Evolutionary conservation across 2,329 filamentous ascomycete genomes (phyloP), one percentile per base, ranked within the genome.

Genomic region (Diaporthe caulivora): DNA sequence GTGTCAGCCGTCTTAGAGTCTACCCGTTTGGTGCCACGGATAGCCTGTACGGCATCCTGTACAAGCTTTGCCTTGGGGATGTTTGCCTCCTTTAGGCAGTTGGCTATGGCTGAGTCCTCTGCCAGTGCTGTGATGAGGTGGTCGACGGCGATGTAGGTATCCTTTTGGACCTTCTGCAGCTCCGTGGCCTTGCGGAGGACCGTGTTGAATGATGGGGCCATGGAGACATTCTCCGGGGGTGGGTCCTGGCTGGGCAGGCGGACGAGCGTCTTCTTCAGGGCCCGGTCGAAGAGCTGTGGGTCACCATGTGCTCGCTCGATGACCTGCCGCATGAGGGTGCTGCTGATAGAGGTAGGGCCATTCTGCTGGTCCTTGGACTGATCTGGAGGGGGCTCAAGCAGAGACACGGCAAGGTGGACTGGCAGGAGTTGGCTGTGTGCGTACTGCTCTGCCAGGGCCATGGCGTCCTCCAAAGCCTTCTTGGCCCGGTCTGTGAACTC

Each of bases 1-100:
- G 93, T 92, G 84, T 99, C 97, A 71, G 97, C 97, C 5, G 94
- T 98, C 87, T 97, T 98, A 74, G 95, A 97, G 84, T 99, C 97
- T 54, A 99, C 95, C 76, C 96, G 90, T 85, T 92, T 95, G 54
- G 95, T 98, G 75, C 97, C 97, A 76, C 97, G 93, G 78, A 99
- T 98, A 74, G 95, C 92, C 80, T 95, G 91, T 53, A 99, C 91
- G n/a, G 97, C 96, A 77, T 94, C 92, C 81, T 98, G 94, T 75
- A 99, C 89, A 49, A 98, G 88, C 84, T 98, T 98, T 54, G 93
- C 84, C 81, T 98, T 98, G 65, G 96, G 95, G 53, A 99, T 90
- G 81, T 98, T 98, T 77, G 95, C 90, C 77, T 98, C 96, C 77
- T 91, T 93, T 70, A 99, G 87, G 69, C 91, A 91, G 64, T 86